Evolutionary conservation across 139 green algal genomes (phyloP), one percentile per base, ranked within the genome.

Genomic region (Astrephomene gubernaculifera): DNA sequence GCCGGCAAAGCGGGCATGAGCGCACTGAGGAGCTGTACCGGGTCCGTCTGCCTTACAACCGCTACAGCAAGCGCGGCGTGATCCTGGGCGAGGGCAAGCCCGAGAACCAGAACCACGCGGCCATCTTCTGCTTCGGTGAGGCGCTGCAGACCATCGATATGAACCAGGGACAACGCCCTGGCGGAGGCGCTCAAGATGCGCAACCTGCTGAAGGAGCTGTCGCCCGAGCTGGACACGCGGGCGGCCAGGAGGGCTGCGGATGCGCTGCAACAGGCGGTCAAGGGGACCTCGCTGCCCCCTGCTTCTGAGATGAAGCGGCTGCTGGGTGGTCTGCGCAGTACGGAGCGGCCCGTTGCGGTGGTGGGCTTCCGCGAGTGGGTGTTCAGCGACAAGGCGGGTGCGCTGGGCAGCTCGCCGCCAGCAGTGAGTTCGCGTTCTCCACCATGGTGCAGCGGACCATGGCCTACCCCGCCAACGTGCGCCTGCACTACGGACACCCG

Each of bases 71-170:
- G 19, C 61, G 69, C 43, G 88, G 90, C 19, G 79, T 94, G 25
- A 90, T 94, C 39, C 81, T 97, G 29, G 95, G 95, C 4, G 95
- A 97, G 87, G 95, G 95, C 83, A 98, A 98, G 89, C 95, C 95
- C 1, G 95, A 98, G 92, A 98, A 98, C 88, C 95, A 98, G 87
- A 98, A 98, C 90, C 90, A 95, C 68, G 91, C 95, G 3, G 87
- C 92, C 79, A 95, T 95, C 61, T 97, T 95, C 86, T 92, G 85
- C 74, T 90, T 94, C 36, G 90, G 92, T 14, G 93, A 94, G 81
- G 86, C 83, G 38, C 39, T 97, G 75, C 94, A 96, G 86, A 93
- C 95, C 35, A 95, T 97, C 44, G 94, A 97, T 86, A 96, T 96
- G 94, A 97, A 97, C 90, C 91, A 90, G 89, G n/a, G 96, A 98